Evolutionary conservation across 495 filamentous ascomycete species (phyloP), one percentile per base, ranked within the genome.

Genomic region (Tuber borchii): DNA sequence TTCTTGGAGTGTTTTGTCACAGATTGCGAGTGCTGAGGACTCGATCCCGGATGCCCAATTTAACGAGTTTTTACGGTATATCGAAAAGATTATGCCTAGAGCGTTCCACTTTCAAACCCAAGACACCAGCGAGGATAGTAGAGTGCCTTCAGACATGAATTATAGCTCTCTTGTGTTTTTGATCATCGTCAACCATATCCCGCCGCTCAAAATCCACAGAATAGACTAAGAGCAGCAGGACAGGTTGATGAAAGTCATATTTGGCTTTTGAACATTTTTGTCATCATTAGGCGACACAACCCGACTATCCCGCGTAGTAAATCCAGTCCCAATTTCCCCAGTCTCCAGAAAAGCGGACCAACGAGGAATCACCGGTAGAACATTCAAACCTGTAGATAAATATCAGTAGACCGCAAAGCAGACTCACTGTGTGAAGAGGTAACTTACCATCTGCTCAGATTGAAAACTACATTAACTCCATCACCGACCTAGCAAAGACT

Each of bases 401-500:
- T 12, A 34, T 65, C 34, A 65, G 26, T 34, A 16, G 56, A 34
- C 26, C 56, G 26, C 56, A 65, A 34, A 7, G 56, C n/a, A 65
- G 26, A 34, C 56, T 17, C 12, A 26, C 17, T 4, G 26, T 7
- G 56, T 17, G 56, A 2, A 65, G 31, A 17, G 26, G 16, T 4
- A 34, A 34, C 56, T 8, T 34, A 65, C 56, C 56, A 17, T 31
- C 56, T 65, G 56, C 56, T 65, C 56, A 65, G 56, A 65, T 65
- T 65, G 56, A 65, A 65, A 65, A 65, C 56, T 65, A 65, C 56
- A 34, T 65, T 65, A 65, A 65, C 56, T 34, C 56, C 56, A 65
- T 65, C 56, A 65, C 26, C 4, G 56, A 65, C 26, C 56, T 34
- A 65, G 56, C 26, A 65, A 26, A 65, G 26, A 34, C 26, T 16